Evolutionary conservation across 768 basidiomycete genomes (phyloP), one percentile per base, ranked within the genome.

Genomic region (Agrocybe praecox): DNA sequence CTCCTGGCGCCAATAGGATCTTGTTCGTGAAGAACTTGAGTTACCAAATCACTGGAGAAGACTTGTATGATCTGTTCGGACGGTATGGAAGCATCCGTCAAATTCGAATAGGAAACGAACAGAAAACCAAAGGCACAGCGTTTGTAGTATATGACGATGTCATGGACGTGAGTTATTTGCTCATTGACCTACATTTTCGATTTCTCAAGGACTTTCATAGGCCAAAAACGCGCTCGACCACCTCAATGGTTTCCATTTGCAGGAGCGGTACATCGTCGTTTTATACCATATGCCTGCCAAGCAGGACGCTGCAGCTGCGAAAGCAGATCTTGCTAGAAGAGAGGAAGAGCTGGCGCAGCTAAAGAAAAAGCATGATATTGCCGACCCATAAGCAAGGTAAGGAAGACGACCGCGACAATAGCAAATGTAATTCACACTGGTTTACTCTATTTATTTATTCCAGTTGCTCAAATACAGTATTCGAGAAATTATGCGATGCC

Each of bases 231-330:
- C 96, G 0, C 84, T 97, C 55, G 96, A 96, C 68, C 95, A 97
- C 72, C 73, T 98, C 67, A 98, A 98, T 65, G 96, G 96, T 45
- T 99, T 99, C 77, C 96, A 99, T 76, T 72, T 99, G 56, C 94
- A 95, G 76, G 96, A 97, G 73, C 90, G 96, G 22, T 99, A 98
- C 74, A 96, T 99, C 52, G 96, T 99, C 55, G 96, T 98, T 9
- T 77, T 98, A 24, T 98, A 96, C 67, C 96, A 98, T 69, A 96
- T 98, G 88, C 94, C 95, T 34, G 89, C 94, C n/a, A 93, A 95
- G 72, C 94, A 96, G 67, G 94, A 96, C 65, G 94, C 94, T 1
- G 93, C 94, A 1, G 89, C 93, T 7, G 90, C 90, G 14, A 97
- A 97, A 68, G 92, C 93, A 19, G 96, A 98, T 63, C 75, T 98